A percentile compares a stretch with the other conserved stretches of the same genome.
These are phyloP conservation scores for Melampsora occidentalis DNA, from an alignment of 1,284 basidiomycete species.

Conservation along the genomic window DNA sequence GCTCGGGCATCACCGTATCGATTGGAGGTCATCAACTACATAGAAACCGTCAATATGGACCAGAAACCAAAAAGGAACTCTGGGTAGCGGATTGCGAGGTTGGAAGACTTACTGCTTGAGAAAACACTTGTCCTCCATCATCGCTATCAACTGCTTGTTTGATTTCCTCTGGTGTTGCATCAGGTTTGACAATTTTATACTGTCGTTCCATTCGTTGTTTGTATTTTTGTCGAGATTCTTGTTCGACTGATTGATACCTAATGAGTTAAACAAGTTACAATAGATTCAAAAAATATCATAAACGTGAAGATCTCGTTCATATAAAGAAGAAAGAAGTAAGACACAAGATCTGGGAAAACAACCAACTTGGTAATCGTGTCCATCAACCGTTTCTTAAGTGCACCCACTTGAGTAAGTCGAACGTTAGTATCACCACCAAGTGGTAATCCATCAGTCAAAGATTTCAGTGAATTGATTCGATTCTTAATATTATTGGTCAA, in stretches of 20 bases:
- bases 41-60: neutral
- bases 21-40: conserved; percentile 73
- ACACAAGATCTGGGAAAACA: no score
- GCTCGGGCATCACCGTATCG: conserved; percentile 78
- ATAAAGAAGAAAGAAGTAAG: no score
- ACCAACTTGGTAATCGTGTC: conserved; percentile 35
- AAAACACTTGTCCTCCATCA: conserved; percentile 74
- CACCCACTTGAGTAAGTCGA: conserved; percentile 33
- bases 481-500: conserved; percentile 35
- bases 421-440: conserved; percentile 32
- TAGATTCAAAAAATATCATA: neutral
- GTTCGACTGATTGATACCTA: conserved; percentile 76
- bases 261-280: neutral
- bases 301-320: neutral
- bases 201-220: conserved; percentile 93
- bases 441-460: conserved; percentile 10
- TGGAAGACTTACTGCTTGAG: conserved; percentile 68
- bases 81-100: conserved; percentile 13
- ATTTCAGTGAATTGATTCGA: conserved; percentile 38
- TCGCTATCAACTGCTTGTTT: conserved; percentile 68
- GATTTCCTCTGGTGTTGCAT: conserved; percentile 80
- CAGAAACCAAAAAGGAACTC: neutral
- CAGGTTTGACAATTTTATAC: conserved; percentile 94
- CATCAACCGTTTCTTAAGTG: conserved; percentile 43
- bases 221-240: conserved; percentile 86